Evolutionary conservation across 164 flowering plant species (phyloP), one percentile per base, ranked within the genome.

Genomic region (Dillenia suffruticosa): DNA sequence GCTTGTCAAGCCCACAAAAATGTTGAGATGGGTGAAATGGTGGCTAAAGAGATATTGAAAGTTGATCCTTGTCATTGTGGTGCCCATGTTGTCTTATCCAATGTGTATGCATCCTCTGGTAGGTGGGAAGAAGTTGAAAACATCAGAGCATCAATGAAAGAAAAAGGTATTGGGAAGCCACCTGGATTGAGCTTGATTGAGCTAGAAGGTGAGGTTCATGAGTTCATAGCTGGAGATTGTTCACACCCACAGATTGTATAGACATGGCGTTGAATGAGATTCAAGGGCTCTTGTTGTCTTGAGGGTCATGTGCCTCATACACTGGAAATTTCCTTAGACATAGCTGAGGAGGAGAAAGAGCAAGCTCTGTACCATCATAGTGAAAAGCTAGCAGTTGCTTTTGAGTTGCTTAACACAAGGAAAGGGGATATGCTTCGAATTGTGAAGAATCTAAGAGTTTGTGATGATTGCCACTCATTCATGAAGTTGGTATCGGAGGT

Each of bases 361-460:
- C 62, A 43, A 56, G 59, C 68, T 46, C 26, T 64, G 49, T 63
- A 54, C 47, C 66, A 57, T 44, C 76, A 72, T 51, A 72, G 72
- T 48, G 72, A 64, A 63, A 72, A 72, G 55, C 19, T 68, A 56
- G 72, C 76, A 15, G 65, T 73, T 62, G 72, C 72, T 52, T 68
- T 73, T 73, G 69, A 70, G 19, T 68, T 68, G 70, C 64, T 73
- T 26, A 73, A 64, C 60, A 64, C 70, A 12, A 68, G n/a, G 26
- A 69, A 56, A 57, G 67, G 69, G 58, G 17, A 50, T 49, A 46
- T 50, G 10, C 44, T 72, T 47, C 69, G 62, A 15, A 57, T 68
- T 40, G 76, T 73, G 59, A 73, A 73, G 66, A 73, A 73, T 54
- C 54, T 68, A 13, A 61, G 76, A 54, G 70, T 68, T 24, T 73